These are phyloP conservation scores for Funneliformis geosporum DNA, from an alignment of 192 early-diverging fungal species.

Conservation along the genomic window DNA sequence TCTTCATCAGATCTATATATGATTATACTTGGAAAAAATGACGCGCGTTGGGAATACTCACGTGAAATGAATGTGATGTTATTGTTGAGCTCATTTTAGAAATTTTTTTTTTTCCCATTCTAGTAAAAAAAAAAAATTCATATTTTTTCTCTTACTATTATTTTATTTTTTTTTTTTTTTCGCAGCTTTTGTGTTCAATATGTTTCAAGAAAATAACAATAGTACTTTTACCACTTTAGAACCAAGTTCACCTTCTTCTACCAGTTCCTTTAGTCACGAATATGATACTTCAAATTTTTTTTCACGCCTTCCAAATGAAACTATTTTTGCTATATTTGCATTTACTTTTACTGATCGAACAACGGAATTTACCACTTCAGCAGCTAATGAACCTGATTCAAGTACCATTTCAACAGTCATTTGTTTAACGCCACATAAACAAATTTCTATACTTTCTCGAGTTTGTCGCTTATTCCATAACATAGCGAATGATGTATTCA, in stretches of 20 bases:
- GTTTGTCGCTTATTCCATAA: neutral
- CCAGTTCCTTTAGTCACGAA: neutral
- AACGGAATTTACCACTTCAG: neutral
- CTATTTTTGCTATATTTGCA: neutral
- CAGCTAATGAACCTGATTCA: neutral
- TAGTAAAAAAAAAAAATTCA: no score
- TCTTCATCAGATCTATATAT: no score
- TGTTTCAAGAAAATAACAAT: neutral
- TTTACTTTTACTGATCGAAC: neutral
- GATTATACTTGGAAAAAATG: no score
- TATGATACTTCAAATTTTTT: neutral
- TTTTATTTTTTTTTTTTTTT: no score
- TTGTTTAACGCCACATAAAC: neutral
- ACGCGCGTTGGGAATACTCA: no score
- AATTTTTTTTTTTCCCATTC: no score
- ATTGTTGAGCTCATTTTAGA: no score
- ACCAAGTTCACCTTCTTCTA: neutral
- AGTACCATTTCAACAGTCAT: neutral
- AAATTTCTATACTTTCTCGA: neutral
- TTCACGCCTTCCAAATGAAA: neutral
- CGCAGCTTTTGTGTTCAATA: neutral
- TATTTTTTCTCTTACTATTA: no score
- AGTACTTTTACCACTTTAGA: neutral
- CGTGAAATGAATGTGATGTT: no score
- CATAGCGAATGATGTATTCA: neutral